These are phyloP conservation scores for Cladosporium halotolerans DNA, from an alignment of 2,329 filamentous ascomycete genomes.

Conservation along the genomic window DNA sequence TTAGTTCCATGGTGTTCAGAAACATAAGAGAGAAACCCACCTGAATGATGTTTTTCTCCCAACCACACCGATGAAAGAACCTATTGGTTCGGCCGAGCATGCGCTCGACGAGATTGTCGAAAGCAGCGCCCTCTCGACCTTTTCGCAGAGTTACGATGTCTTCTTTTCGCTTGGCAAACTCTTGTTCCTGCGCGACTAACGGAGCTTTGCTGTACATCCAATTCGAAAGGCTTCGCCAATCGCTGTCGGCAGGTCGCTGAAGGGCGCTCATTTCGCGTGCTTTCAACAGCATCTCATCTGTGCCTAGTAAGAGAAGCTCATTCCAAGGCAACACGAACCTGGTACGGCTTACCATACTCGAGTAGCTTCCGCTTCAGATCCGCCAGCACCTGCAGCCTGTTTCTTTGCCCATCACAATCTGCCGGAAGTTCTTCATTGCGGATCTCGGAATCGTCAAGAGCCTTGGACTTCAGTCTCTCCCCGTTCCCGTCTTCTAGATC, in stretches of 20 bases:
- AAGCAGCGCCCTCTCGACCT: conserved; percentile 37
- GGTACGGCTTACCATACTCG: conserved; percentile 19
- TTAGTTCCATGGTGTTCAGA: neutral
- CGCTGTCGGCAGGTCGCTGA: conserved; percentile 34
- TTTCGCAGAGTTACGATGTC: conserved; percentile 35
- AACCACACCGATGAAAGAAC: conserved; percentile 22
- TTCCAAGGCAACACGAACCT: neutral
- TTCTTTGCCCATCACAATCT: conserved; percentile 5
- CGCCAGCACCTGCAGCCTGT: conserved; percentile 18
- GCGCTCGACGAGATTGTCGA: conserved; percentile 35
- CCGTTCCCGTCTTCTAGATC: conserved; percentile 13
- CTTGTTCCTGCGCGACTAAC: conserved; percentile 29
- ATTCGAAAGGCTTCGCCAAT: conserved; percentile 34
- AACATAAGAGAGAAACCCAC: conserved; percentile 17
- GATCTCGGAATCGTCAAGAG: conserved; percentile 16
- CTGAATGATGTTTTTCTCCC: conserved; percentile 24
- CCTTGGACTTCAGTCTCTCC: conserved; percentile 10
- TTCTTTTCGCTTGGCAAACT: conserved; percentile 36
- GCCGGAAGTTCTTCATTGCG: conserved; percentile 7
- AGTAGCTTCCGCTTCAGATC: conserved; percentile 19
- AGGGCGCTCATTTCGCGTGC: conserved; percentile 32
- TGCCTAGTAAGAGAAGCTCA: neutral
- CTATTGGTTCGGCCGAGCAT: conserved; percentile 3
- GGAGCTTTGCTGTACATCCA: conserved; percentile 34
- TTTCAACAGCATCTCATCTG: conserved; percentile 36